Conservation (phyloP, 202 grass and related monocot species). For the Digitaria exilis region DNA sequence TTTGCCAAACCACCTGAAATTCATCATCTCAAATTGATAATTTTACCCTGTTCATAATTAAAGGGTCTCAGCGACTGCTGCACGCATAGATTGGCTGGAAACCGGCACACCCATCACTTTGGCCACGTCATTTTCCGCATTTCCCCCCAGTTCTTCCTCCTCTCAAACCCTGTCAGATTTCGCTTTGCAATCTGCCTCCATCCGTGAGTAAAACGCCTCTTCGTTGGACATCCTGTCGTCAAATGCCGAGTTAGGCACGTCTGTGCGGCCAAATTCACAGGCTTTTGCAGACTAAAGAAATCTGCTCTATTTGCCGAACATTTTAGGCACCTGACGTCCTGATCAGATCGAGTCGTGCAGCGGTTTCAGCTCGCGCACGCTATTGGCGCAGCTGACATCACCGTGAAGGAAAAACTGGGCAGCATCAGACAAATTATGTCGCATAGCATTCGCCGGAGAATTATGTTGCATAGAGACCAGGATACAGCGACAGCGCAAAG, state of each 20-base stretch:
- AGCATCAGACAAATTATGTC: neutral
- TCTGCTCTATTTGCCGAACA: neutral
- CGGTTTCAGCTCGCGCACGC: neutral
- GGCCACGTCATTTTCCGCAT: neutral
- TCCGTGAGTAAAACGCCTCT: neutral
- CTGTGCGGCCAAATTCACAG: neutral
- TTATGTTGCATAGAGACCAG: neutral
- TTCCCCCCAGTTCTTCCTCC: neutral
- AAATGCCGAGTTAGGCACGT: constrained; percentile 12
- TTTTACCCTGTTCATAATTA: neutral
- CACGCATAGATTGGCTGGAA: neutral
- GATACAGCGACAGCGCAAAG: neutral
- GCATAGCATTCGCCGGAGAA: neutral
- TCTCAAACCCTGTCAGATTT: neutral
- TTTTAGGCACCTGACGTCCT: neutral
- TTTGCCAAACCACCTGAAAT: neutral
- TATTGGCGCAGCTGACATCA: neutral
- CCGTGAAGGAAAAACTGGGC: neutral
- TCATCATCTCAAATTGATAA: neutral
- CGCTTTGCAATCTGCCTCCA: neutral
- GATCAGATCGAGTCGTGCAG: neutral
- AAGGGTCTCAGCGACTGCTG: neutral
- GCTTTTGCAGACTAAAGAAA: neutral
- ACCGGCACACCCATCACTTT: neutral
- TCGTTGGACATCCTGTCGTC: neutral